Conservation (phyloP, 805 yeast species). For the Isabelozyma gotoi region DNA sequence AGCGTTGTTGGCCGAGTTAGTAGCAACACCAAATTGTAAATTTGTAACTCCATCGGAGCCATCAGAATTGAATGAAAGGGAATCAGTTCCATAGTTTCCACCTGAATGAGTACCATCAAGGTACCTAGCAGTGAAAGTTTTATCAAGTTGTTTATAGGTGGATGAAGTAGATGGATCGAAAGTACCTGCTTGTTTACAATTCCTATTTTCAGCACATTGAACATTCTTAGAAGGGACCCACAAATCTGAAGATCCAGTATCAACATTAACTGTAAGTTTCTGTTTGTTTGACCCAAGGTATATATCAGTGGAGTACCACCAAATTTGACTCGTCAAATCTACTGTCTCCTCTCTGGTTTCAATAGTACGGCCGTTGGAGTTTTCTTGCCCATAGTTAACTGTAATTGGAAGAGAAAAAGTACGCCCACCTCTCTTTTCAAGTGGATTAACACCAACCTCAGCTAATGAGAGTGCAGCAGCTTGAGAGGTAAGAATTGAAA, state of each 20-base stretch:
- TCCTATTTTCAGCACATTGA: background rate
- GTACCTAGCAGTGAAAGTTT: constrained; percentile 26
- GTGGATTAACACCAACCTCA: background rate
- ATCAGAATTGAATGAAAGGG: constrained; percentile 2
- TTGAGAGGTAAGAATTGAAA: background rate
- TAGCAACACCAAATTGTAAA: constrained; percentile 13
- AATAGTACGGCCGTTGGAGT: constrained; percentile 3
- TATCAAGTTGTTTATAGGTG: constrained; percentile 16
- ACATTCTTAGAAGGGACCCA: constrained; percentile 4
- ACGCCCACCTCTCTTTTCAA: background rate
- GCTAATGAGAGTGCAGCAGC: background rate
- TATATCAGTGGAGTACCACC: constrained; percentile 1
- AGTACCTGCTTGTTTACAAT: constrained; percentile 28
- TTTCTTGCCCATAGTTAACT: background rate
- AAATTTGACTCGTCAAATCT: background rate
- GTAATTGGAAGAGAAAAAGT: background rate
- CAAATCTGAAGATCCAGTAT: constrained; percentile 9
- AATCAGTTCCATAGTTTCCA: constrained; percentile 47
- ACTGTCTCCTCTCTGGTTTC: constrained; percentile 1
- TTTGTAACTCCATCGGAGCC: constrained; percentile 1
- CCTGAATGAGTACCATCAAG: constrained; percentile 40
- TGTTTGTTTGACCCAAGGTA: constrained; percentile 6
- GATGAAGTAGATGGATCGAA: constrained; percentile 33
- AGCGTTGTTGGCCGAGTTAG: background rate
- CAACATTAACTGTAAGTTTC: constrained; percentile 5